Evolutionary conservation across 305 asterid species (phyloP).

Genomic region (Plantago coronopus): DNA sequence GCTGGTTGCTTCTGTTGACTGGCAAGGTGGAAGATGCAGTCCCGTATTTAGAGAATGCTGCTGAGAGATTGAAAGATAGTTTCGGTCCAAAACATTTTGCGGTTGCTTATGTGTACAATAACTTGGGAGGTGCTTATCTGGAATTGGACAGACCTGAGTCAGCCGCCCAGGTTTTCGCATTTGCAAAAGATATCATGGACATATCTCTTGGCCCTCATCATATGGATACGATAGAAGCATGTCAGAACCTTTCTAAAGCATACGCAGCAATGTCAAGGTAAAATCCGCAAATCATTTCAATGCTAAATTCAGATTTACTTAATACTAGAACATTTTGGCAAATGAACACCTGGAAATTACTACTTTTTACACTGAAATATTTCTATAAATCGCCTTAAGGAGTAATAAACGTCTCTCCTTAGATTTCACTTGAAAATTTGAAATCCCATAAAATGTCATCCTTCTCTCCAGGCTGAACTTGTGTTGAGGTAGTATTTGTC

Average conservation of each 20-base stretch:
- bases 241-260: conserved; percentile 82
- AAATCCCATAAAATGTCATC: too few relatives aligned
- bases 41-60: conserved; percentile 84
- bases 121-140: conserved; percentile 87
- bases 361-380: too few relatives aligned
- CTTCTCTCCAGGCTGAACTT: too few relatives aligned
- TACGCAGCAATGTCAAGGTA: conserved; percentile 87
- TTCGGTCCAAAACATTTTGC: conserved; percentile 83
- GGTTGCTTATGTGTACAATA: conserved; percentile 81
- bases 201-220: conserved; percentile 90
- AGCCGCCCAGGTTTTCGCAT: conserved; percentile 91
- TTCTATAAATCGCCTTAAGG: too few relatives aligned
- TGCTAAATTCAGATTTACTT: conserved; percentile 7
- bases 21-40: conserved; percentile 72
- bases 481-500: too few relatives aligned
- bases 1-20: conserved; percentile 76
- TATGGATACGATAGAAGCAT: conserved; percentile 74
- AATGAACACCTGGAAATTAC: too few relatives aligned
- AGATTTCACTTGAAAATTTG: too few relatives aligned
- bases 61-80: conserved; percentile 85
- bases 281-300: conserved; percentile 14
- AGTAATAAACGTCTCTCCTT: too few relatives aligned
- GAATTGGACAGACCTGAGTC: conserved; percentile 87
- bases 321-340: background rate
- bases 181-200: conserved; percentile 86